phyloP scores from a whole-genome alignment of 1,139 yeast species.

The Meyerozyma sp. region DNA sequence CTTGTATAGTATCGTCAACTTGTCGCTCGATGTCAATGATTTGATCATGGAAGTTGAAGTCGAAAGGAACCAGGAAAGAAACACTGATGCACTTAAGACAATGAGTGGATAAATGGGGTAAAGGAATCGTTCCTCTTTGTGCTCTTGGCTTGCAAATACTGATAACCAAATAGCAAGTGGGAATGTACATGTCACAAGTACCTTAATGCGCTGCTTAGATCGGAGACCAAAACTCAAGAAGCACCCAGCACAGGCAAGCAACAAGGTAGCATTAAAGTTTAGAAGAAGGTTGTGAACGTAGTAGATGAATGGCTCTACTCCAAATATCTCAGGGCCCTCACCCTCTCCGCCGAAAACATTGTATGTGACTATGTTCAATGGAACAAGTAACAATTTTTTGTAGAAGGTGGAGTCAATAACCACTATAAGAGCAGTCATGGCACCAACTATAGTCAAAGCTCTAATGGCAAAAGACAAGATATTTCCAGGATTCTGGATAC shows the following conservation, averaged over 20 bases:
- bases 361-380: conserved; percentile 76
- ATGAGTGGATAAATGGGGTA: conserved; percentile 80
- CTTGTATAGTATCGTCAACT: not conserved
- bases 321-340: conserved; percentile 87
- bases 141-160: conserved; percentile 73
- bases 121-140: conserved; percentile 88
- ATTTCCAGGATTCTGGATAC: conserved; percentile 4
- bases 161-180: conserved; percentile 57
- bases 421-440: conserved; percentile 29
- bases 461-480: conserved; percentile 12
- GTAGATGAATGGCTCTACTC: conserved; percentile 78
- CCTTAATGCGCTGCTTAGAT: conserved; percentile 9
- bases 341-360: conserved; percentile 73
- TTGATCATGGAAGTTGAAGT: not conserved
- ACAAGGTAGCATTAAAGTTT: conserved; percentile 62
- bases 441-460: conserved; percentile 14
- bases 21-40: not conserved
- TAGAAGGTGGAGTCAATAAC: conserved; percentile 64
- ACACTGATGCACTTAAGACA: conserved; percentile 56
- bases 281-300: conserved; percentile 64
- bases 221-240: conserved; percentile 15
- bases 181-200: conserved; percentile 10
- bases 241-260: conserved; percentile 41
- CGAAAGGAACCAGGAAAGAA: conserved; percentile 25
- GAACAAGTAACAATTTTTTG: conserved; percentile 60